Base-by-base conservation (phyloP, 108 stramenopile species). In the Phaeodactylum tricornutum region DNA sequence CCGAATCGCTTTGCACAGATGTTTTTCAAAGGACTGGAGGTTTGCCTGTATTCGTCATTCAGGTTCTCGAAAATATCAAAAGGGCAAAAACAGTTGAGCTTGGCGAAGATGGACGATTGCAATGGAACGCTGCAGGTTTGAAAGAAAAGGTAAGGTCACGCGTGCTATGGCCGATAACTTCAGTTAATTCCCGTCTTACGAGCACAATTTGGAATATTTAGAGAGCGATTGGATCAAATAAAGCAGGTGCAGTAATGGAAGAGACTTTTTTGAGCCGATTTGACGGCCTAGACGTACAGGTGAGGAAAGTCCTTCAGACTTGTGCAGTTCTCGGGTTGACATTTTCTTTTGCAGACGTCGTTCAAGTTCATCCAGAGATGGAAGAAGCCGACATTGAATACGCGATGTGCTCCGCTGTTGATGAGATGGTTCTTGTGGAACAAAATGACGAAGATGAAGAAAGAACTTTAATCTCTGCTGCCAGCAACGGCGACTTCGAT, bases 361-460 rank as follows among this genome's bases (percentile, higher is more conserved):
- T 67, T 23, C 55, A 62, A 31, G 69, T 63, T 8, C 74, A 64
- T 43, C 70, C 67, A 15, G 57, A 74, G 48, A 59, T 73, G 62
- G 57, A 30, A 38, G 47, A 40, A 47, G 47, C 38, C 22, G 41
- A 43, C 49, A 66, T 43, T 42, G 59, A 50, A 33, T 21, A 28
- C 31, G 57, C 65, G 17, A 42, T 82, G 7, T 49, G 76, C 15
- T 21, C 51, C 5, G 80, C 85, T 7, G 67, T 75, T 12, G 57
- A 72, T 21, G 77, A 79, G 43, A 67, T 77, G 1, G 82, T 87
- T 16, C 64, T 87, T 25, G 65, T 67, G 34, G 50, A 76, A 51
- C 61, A 55, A 8, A 54, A 36, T 17, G 53, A 48, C 9, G 33
- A 55, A 38, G 67, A 69, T 22, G 61, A 68, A 49, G 61, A 59